These are phyloP conservation scores for Podospora pseudopauciseta DNA, from an alignment of 495 filamentous ascomycete genomes.

Conservation along the genomic window DNA sequence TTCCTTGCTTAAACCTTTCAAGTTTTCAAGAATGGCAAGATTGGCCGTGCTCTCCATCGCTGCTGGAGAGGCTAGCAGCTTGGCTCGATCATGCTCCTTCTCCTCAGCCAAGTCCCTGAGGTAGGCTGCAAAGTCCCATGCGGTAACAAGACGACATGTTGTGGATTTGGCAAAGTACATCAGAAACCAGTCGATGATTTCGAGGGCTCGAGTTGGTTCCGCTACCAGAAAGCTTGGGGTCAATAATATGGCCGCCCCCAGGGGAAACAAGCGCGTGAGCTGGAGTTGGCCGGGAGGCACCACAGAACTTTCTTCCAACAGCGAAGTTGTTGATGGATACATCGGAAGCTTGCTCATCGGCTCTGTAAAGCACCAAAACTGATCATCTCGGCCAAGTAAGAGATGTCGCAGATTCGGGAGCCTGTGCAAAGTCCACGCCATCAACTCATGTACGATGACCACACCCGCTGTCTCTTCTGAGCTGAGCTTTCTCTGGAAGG, in stretches of 20 bases:
- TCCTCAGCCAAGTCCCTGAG: conserved; percentile 38
- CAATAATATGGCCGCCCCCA: conserved; percentile 55
- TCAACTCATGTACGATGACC: conserved; percentile 36
- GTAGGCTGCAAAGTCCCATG: conserved; percentile 43
- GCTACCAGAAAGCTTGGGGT: conserved; percentile 60
- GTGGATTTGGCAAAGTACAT: conserved; percentile 24
- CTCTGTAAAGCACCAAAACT: conserved; percentile 36
- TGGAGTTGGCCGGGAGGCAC: conserved; percentile 29
- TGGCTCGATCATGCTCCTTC: conserved; percentile 35
- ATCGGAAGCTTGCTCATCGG: conserved; percentile 21
- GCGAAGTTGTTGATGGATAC: conserved; percentile 23
- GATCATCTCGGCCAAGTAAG: conserved; percentile 20
- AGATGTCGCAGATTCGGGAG: conserved; percentile 26
- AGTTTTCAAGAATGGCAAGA: neutral
- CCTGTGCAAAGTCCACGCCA: conserved; percentile 28
- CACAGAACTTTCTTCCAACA: conserved; percentile 1
- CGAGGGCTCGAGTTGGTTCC: conserved; percentile 46
- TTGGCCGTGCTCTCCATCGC: conserved; percentile 21
- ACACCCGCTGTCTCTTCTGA: conserved; percentile 19
- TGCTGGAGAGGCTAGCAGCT: conserved; percentile 11
- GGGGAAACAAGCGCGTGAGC: conserved; percentile 54
- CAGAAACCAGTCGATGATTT: conserved; percentile 58
- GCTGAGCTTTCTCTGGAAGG: conserved; percentile 19
- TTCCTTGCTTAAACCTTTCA: conserved; percentile 25
- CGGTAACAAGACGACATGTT: conserved; percentile 32